Evolutionary conservation across 1,284 basidiomycete genomes (phyloP), one percentile per base, ranked within the genome.

Genomic region (Trichosporon sp.): DNA sequence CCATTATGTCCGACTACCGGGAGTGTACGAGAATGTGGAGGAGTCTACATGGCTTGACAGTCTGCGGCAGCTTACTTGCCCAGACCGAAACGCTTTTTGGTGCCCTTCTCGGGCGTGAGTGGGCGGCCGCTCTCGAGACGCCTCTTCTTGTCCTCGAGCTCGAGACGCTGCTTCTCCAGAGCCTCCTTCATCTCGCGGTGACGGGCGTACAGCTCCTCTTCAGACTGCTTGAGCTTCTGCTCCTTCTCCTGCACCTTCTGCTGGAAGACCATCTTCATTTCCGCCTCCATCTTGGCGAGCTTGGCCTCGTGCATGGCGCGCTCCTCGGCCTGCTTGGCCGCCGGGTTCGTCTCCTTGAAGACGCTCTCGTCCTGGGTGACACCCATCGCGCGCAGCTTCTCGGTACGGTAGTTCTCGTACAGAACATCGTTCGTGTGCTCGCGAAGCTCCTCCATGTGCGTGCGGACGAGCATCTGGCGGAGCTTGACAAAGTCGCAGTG

Each of bases 181-280:
- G 94, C 90, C 73, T 97, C 94, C 83, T 96, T 97, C 95, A 98
- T 97, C 81, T 98, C 95, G 79, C 92, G 89, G 84, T 98, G 94
- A 68, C 94, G 88, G 62, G 93, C 91, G 77, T 98, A 98, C 16
- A 98, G 86, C 83, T 97, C 94, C 81, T 97, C 95, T 82, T 98
- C 95, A 63, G 90, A 92, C 81, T 97, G 94, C 84, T 96, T 97
- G 78, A 98, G 85, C 82, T 97, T 97, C 68, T 91, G 86, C 80
- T 98, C 94, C 84, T 98, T 97, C 81, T 98, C 94, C 79, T 93
- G 91, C 61, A 98, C 94, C 82, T 98, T 98, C 82, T 97, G 95
- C 80, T 95, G 92, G 91, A 98, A 98, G 72, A 98, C 94, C 90
- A 93, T 91, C 86, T 94, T 95, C 93, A 96, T 95, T 85, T 97